Conservation (phyloP, 169 alveolate species). For the Cardiosporidium cionae region DNA sequence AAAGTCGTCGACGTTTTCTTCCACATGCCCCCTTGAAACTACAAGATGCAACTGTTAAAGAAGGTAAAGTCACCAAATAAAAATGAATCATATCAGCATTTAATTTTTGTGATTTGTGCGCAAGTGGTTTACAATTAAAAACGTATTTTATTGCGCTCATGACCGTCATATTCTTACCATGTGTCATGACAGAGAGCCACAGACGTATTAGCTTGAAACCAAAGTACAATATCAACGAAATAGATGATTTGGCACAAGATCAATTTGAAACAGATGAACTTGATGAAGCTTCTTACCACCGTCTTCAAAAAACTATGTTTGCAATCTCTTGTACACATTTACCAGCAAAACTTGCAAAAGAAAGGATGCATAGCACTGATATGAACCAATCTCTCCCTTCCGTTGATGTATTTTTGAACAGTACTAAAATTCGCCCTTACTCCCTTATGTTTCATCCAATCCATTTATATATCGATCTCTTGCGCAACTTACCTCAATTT, state of each 20-base stretch:
- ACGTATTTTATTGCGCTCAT: not conserved
- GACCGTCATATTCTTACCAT: too few relatives aligned
- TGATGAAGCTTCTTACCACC: not conserved
- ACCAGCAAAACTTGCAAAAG: not conserved
- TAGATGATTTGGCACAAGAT: not conserved
- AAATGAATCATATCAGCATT: not conserved
- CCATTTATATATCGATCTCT: conserved; percentile 26
- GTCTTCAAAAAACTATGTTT: not conserved
- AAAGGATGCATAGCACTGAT: not conserved
- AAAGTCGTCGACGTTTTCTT: not conserved
- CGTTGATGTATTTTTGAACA: conserved; percentile 40
- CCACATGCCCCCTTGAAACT: not conserved
- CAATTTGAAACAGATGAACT: not conserved
- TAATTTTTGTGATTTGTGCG: not conserved
- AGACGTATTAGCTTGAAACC: not conserved
- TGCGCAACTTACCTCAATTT: conserved; percentile 42
- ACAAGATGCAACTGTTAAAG: not conserved
- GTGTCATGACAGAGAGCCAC: too few relatives aligned
- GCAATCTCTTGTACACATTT: not conserved
- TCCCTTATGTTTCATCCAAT: conserved; percentile 31
- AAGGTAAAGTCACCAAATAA: not conserved
- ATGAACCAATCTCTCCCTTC: conserved; percentile 31
- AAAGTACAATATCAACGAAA: not conserved
- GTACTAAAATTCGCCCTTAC: conserved; percentile 31
- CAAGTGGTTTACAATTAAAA: not conserved